Conservation (phyloP, 1,284 basidiomycete species). For the Apiotrichum brassicae region DNA sequence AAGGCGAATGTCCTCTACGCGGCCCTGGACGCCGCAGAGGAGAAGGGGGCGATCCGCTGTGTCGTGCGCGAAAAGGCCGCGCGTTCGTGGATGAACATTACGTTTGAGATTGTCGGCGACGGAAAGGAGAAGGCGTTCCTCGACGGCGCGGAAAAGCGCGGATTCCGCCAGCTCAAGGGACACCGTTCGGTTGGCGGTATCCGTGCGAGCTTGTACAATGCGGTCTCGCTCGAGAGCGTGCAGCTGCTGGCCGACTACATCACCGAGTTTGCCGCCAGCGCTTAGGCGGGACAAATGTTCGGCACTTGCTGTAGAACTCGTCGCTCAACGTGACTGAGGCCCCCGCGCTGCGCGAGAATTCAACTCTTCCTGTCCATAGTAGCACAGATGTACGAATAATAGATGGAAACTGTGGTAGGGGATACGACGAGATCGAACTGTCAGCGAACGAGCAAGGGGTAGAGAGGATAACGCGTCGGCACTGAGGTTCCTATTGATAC, state of each 20-base stretch:
- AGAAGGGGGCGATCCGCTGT: conserved; percentile 58
- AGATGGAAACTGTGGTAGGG: neutral
- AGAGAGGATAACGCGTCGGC: too few relatives aligned
- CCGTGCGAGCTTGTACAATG: conserved; percentile 91
- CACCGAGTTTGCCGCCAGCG: conserved; percentile 15
- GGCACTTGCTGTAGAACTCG: too few relatives aligned
- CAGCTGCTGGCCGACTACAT: conserved; percentile 51
- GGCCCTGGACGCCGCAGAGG: conserved; percentile 63
- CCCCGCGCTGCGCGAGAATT: too few relatives aligned
- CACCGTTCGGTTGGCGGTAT: conserved; percentile 66
- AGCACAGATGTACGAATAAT: neutral
- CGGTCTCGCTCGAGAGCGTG: conserved; percentile 72
- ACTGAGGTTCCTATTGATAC: too few relatives aligned
- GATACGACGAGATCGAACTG: neutral
- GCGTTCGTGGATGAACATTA: conserved; percentile 88
- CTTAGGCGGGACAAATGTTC: too few relatives aligned
- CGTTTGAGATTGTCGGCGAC: conserved; percentile 68
- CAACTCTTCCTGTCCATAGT: too few relatives aligned
- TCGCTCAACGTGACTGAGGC: too few relatives aligned
- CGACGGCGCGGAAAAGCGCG: conserved; percentile 64
- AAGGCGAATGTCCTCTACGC: conserved; percentile 73
- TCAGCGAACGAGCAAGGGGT: too few relatives aligned
- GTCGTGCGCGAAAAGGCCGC: conserved; percentile 63
- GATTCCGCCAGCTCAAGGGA: conserved; percentile 81
- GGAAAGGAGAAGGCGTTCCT: conserved; percentile 65